phyloP scores from a whole-genome alignment of 208 protist species.

The Polymyxa betae region DNA sequence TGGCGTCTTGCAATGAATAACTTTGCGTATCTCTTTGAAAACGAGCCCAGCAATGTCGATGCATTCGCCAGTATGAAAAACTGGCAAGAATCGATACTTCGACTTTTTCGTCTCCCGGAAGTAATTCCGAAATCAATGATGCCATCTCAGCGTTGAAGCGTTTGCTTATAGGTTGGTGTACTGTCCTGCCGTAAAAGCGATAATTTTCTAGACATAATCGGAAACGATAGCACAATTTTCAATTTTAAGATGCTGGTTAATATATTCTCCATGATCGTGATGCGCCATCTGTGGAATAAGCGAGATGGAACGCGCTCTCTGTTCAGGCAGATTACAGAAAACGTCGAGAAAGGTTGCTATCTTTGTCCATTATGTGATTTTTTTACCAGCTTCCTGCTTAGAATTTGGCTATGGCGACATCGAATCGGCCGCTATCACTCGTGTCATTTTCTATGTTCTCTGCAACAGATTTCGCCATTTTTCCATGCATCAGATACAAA shows the following conservation, averaged over 20 bases:
- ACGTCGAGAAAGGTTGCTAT: not conserved
- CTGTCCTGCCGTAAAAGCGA: not conserved
- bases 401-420: not conserved
- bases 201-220: constrained; percentile 34
- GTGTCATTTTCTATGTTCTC: constrained; percentile 19
- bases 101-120: not conserved
- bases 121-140: not conserved
- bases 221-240: not conserved
- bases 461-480: not conserved
- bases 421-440: not conserved
- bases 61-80: not conserved
- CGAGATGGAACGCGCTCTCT: not conserved
- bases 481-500: not conserved
- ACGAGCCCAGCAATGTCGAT: constrained; percentile 31
- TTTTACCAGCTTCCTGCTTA: not conserved
- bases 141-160: not conserved
- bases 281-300: not conserved
- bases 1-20: not conserved
- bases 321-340: not conserved
- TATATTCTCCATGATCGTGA: not conserved
- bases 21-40: constrained; percentile 25
- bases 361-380: not conserved
- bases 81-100: not conserved
- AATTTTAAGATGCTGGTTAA: constrained; percentile 43
- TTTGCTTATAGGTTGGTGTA: not conserved